Evolutionary conservation across 441 rosid genomes (phyloP).

Genomic region (Jatropha podagrica): DNA sequence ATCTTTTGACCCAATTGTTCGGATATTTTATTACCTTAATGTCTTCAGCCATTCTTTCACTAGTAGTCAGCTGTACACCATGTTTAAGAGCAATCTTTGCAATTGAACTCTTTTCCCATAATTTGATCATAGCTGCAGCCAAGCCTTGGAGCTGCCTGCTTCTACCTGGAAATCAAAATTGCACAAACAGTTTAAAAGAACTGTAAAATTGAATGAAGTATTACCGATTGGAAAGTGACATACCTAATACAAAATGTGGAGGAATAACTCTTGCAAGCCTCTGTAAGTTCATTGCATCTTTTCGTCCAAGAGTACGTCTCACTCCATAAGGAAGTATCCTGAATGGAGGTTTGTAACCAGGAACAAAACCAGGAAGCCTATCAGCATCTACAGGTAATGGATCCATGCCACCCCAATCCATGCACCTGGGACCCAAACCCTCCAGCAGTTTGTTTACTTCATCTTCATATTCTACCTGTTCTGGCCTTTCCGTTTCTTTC

Average conservation of each 20-base stretch:
- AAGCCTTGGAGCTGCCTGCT: conserved; percentile 90
- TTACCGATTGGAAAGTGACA: conserved; percentile 21
- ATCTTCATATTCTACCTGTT: conserved; percentile 63
- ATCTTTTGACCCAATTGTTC: conserved; percentile 1
- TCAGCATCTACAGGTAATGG: conserved; percentile 95
- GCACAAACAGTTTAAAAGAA: conserved; percentile 18
- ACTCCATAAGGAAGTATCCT: conserved; percentile 94
- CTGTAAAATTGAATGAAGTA: conserved; percentile 14
- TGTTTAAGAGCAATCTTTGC: conserved; percentile 91
- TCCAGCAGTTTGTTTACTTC: conserved; percentile 74
- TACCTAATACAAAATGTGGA: conserved; percentile 95
- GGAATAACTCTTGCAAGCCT: conserved; percentile 85
- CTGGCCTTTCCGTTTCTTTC: conserved; percentile 26
- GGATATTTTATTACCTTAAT: conserved; percentile 58
- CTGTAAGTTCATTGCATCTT: conserved; percentile 74
- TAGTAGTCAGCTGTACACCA: conserved; percentile 84
- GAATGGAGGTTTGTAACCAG: conserved; percentile 83
- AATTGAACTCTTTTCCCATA: conserved; percentile 83
- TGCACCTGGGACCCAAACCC: conserved; percentile 78
- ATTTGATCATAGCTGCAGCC: conserved; percentile 73
- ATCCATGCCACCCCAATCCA: conserved; percentile 76
- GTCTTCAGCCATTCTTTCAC: conserved; percentile 99
- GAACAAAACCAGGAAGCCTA: conserved; percentile 75
- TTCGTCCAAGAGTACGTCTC: conserved; percentile 57
- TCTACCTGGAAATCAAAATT: conserved; percentile 53